phyloP scores from a whole-genome alignment of 2,329 filamentous ascomycete genomes.

The Furcasterigmium sp. region DNA sequence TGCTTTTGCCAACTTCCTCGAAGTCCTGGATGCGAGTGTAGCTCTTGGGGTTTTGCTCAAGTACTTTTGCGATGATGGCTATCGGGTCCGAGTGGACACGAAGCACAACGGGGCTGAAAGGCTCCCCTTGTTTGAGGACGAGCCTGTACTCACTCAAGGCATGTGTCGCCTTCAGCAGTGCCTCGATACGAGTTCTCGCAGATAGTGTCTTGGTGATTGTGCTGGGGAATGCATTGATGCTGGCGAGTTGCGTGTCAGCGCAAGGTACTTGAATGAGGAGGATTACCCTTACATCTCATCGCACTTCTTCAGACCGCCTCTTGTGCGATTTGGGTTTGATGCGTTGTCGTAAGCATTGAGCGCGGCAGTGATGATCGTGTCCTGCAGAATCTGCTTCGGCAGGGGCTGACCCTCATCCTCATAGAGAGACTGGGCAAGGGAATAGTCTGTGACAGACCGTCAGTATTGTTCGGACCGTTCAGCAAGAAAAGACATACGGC shows the following conservation, averaged over 20 bases:
- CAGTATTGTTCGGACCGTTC: background rate
- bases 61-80: constrained; percentile 64
- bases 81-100: constrained; percentile 73
- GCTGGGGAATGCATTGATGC: constrained; percentile 58
- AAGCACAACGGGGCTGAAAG: constrained; percentile 72
- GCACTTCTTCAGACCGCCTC: constrained; percentile 73
- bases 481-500: constrained; percentile 40
- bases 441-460: constrained; percentile 7
- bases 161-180: constrained; percentile 68
- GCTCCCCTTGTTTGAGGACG: constrained; percentile 72
- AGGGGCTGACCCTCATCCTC: constrained; percentile 48
- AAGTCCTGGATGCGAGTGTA: constrained; percentile 74
- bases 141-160: constrained; percentile 71
- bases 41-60: constrained; percentile 69
- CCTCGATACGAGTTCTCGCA: constrained; percentile 50
- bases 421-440: constrained; percentile 58
- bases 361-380: constrained; percentile 57
- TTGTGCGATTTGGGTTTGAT: constrained; percentile 71
- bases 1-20: constrained; percentile 60
- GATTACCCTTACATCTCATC: constrained; percentile 61
- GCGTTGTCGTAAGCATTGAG: constrained; percentile 75
- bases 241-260: constrained; percentile 30
- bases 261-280: too few relatives aligned
- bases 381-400: constrained; percentile 44
- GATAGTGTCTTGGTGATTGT: constrained; percentile 48